phyloP scores from a whole-genome alignment of 2,329 filamentous ascomycete genomes.

The Thyridium curvatum region DNA sequence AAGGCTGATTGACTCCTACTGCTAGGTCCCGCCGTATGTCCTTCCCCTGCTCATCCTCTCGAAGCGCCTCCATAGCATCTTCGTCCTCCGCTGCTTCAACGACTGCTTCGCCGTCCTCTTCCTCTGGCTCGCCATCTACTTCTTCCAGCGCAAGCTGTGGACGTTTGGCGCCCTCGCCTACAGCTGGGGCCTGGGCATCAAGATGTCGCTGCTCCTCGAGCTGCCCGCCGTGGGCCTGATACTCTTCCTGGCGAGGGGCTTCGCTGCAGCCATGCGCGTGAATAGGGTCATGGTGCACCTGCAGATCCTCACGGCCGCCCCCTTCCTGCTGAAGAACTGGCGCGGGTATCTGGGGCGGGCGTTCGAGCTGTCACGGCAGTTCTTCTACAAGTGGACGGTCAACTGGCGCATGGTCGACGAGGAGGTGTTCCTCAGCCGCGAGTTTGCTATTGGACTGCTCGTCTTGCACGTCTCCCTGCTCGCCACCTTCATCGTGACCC shows the following conservation, averaged over 20 bases:
- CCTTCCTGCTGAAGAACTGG: constrained; percentile 63
- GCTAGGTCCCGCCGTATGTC: constrained; percentile 75
- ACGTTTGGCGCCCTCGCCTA: constrained; percentile 66
- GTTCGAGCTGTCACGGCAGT: constrained; percentile 86
- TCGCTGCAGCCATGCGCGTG: constrained; percentile 58
- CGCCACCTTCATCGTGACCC: constrained; percentile 54
- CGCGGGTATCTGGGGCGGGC: constrained; percentile 71
- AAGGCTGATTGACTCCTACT: too few relatives aligned
- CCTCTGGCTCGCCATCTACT: constrained; percentile 74
- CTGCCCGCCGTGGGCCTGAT: constrained; percentile 76
- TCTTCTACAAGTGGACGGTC: constrained; percentile 97
- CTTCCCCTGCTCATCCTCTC: constrained; percentile 81
- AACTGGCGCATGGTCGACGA: constrained; percentile 97
- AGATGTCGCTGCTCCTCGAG: constrained; percentile 85
- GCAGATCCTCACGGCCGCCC: constrained; percentile 62
- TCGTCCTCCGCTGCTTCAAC: constrained; percentile 89
- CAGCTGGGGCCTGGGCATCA: constrained; percentile 78
- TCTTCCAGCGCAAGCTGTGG: constrained; percentile 71
- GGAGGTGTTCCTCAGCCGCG: constrained; percentile 62
- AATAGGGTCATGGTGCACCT: constrained; percentile 68
- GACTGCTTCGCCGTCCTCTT: constrained; percentile 84
- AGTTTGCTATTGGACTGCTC: constrained; percentile 64
- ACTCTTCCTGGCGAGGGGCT: constrained; percentile 67
- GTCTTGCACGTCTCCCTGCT: constrained; percentile 61
- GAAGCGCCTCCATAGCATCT: constrained; percentile 90